These are phyloP conservation scores for Mycena leptocephala DNA, from an alignment of 768 basidiomycete genomes.

Conservation along the genomic window DNA sequence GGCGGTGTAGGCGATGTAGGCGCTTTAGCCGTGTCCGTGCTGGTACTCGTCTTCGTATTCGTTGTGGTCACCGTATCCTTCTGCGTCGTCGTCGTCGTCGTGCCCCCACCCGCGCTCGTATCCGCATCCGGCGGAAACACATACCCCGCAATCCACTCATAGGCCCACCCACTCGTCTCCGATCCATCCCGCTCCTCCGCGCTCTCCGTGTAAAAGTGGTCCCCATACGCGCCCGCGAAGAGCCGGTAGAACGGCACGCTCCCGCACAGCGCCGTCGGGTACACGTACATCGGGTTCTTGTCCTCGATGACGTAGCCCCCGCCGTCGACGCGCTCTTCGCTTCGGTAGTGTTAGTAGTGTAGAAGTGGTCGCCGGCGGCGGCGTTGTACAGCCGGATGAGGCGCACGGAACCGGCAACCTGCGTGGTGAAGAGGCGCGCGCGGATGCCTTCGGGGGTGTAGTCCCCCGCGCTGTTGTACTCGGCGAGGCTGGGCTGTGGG, in stretches of 20 bases:
- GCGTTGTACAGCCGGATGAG: constrained; percentile 17
- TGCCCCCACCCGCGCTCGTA: background rate
- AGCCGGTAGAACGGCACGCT: background rate
- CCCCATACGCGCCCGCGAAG: background rate
- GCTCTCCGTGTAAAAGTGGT: constrained; percentile 20
- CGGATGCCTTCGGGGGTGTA: constrained; percentile 9
- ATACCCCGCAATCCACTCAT: constrained; percentile 22
- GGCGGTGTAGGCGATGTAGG: too few relatives aligned
- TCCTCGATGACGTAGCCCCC: background rate
- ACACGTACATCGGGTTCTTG: constrained; percentile 4
- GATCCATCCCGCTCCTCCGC: constrained; percentile 6
- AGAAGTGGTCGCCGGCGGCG: constrained; percentile 11
- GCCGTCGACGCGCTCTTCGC: background rate
- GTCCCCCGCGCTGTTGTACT: background rate
- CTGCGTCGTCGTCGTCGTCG: background rate
- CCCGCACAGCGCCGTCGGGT: background rate
- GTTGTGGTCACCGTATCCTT: background rate
- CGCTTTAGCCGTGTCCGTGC: background rate
- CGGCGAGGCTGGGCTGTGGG: background rate
- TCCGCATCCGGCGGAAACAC: constrained; percentile 2
- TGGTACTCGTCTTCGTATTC: background rate
- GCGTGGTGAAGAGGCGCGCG: background rate
- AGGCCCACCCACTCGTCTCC: constrained; percentile 5
- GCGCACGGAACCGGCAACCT: constrained; percentile 15
- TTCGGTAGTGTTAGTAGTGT: constrained; percentile 22